A percentile compares a stretch with the other conserved stretches of the same genome.
Evolutionary conservation across 1,284 basidiomycete species (phyloP).

Genomic region (Neonothopanus nambi): DNA sequence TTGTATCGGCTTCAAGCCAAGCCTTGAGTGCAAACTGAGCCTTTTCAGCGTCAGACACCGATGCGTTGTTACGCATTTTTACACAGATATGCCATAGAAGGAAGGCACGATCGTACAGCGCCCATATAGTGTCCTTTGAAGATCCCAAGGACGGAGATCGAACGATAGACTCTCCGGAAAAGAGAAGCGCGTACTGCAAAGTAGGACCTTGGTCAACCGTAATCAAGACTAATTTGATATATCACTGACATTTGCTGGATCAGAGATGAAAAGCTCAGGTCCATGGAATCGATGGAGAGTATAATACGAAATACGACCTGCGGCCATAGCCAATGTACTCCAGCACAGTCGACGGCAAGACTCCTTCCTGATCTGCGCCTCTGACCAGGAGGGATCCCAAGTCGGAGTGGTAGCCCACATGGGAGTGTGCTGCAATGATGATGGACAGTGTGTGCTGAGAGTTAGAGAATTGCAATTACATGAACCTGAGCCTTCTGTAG

Average conservation of each 20-base stretch:
- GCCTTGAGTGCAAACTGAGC: slow-evolving; percentile 63
- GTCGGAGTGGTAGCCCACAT: slow-evolving; percentile 64
- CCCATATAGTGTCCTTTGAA: slow-evolving; percentile 70
- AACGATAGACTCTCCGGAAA: slow-evolving; percentile 65
- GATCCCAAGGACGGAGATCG: slow-evolving; percentile 35
- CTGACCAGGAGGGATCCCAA: slow-evolving; percentile 60
- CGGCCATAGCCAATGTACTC: slow-evolving; percentile 62
- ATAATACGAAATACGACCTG: slow-evolving; percentile 62
- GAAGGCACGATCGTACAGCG: slow-evolving; percentile 65
- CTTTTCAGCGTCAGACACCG: slow-evolving; percentile 47
- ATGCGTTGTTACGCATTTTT: slow-evolving; percentile 49
- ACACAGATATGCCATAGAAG: slow-evolving; percentile 73
- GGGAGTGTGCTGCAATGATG: slow-evolving; percentile 53
- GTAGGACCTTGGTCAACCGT: slow-evolving; percentile 8
- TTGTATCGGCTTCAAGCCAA: slow-evolving; percentile 70
- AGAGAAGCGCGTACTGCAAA: slow-evolving; percentile 62
- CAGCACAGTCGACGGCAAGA: slow-evolving; percentile 72
- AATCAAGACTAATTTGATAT: slow-evolving; percentile 1
- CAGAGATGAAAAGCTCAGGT: slow-evolving; percentile 57
- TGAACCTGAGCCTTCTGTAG: slow-evolving; percentile 23
- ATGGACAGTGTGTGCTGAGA: slow-evolving; percentile 51
- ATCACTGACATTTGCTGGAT: slow-evolving; percentile 64
- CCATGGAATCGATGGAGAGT: slow-evolving; percentile 42
- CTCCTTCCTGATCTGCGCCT: slow-evolving; percentile 66
- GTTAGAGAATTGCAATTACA: slow-evolving; percentile 59